Base-by-base conservation (phyloP, 2,329 filamentous ascomycete genomes). In the Penicillium sp. region DNA sequence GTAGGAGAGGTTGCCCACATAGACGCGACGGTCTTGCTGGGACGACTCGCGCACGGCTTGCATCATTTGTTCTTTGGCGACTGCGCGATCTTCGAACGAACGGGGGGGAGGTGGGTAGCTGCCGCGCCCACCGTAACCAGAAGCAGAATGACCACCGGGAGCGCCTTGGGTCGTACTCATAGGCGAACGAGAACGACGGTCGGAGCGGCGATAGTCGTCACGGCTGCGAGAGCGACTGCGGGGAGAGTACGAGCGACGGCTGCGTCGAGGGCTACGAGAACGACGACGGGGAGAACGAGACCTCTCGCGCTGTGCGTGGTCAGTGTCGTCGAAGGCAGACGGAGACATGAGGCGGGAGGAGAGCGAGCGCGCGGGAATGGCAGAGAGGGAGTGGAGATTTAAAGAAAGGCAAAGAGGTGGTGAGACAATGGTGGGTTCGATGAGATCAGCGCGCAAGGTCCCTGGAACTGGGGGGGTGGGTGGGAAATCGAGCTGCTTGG, bases 1-100 rank as follows among this genome's bases (percentile, higher is more conserved):
- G 77, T 98, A 98, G 43, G 90, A 93, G 62, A 98, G 80, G 71
- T 98, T 98, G 73, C 93, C 93, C 70, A 98, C 93, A 71, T 98
- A 98, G 81, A 98, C 93, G 61, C 93, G 90, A 68, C 93, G 91
- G 79, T 98, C 93, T 75, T 98, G 93, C 71, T 97, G 93, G 55
- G 93, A 97, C 40, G 87, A 86, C 67, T 97, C 93, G 68, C 89
- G 85, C 63, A 96, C 85, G 68, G 82, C 89, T 73, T 83, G 85
- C 88, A 97, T 94, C 88, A 95, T 96, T 70, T 89, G 85, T 73
- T 95, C 89, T 73, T 93, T 90, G 64, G 86, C 85, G 56, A 79
- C 83, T 56, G 81, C 77, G 64, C 89, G 84, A 65, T 95, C 89
- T 71, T 97, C 91, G 73, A 83, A 87, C 90, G 83, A 71, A 72